These are phyloP conservation scores for Ascosphaera aggregata DNA, from an alignment of 2,329 filamentous ascomycete genomes.

Conservation along the genomic window DNA sequence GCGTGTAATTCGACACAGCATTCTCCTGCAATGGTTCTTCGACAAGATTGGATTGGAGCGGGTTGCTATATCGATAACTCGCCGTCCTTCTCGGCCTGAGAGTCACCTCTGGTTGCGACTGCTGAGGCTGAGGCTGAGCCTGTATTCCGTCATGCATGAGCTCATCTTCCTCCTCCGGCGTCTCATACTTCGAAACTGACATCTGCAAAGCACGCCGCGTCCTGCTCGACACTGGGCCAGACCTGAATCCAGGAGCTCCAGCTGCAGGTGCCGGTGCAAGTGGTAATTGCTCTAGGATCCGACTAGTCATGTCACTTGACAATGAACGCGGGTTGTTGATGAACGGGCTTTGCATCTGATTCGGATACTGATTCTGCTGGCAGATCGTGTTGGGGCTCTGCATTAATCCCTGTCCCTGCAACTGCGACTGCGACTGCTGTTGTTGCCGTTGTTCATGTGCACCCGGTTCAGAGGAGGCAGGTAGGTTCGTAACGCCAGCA, in stretches of 20 bases:
- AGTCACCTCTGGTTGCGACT: constrained; percentile 3
- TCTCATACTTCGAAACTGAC: constrained; percentile 69
- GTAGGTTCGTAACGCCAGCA: constrained; percentile 1
- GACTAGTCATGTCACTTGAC: constrained; percentile 1
- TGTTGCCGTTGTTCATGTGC: constrained; percentile 1
- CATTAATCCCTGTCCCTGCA: not conserved
- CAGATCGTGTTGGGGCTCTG: not conserved
- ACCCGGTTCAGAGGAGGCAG: constrained; percentile 4
- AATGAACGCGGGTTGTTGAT: not conserved
- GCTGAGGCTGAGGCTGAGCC: constrained; percentile 18
- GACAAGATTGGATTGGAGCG: not conserved
- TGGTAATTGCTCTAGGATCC: constrained; percentile 1
- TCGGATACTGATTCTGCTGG: not conserved
- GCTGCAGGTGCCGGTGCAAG: constrained; percentile 2
- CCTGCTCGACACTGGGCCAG: constrained; percentile 45
- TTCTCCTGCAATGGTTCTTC: not conserved
- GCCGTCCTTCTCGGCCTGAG: constrained; percentile 8
- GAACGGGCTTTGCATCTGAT: not conserved
- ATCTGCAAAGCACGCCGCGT: constrained; percentile 52
- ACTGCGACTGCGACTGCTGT: not conserved
- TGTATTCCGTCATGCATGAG: constrained; percentile 71
- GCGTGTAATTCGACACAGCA: constrained; percentile 1
- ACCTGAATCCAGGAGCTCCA: constrained; percentile 7
- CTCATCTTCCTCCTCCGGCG: constrained; percentile 90
- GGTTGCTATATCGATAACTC: not conserved